phyloP scores from a whole-genome alignment of 139 green algal species.

The Chlamydomonas incerta region DNA sequence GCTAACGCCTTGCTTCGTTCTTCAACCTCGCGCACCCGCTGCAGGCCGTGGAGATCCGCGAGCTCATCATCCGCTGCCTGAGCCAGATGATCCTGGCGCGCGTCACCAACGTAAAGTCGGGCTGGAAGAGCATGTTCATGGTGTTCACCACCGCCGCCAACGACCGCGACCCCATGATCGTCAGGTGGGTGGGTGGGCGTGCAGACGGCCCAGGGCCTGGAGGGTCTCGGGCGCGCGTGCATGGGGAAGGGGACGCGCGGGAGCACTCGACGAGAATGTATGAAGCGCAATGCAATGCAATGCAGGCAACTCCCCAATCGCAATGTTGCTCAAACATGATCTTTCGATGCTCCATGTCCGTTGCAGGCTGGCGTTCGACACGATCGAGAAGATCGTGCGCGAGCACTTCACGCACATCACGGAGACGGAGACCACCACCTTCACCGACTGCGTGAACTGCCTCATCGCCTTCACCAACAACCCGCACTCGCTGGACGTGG shows the following conservation, averaged over 20 bases:
- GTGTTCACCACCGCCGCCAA: constrained; percentile 96
- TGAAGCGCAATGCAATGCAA: no score
- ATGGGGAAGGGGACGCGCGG: no score
- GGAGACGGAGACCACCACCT: constrained; percentile 97
- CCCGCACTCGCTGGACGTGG: constrained; percentile 92
- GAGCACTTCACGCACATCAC: constrained; percentile 98
- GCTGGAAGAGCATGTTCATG: constrained; percentile 99
- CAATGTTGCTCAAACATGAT: no score
- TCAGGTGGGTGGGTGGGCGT: constrained; percentile 50
- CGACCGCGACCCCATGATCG: constrained; percentile 83
- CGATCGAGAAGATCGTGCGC: constrained; percentile 98
- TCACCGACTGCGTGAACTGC: constrained; percentile 99
- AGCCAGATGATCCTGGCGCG: constrained; percentile 93
- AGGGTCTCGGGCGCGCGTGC: no score
- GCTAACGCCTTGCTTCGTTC: no score
- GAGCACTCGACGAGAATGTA: no score
- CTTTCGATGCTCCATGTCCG: no score
- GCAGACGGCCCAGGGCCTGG: no score
- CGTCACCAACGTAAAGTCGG: constrained; percentile 95
- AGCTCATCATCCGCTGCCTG: constrained; percentile 97
- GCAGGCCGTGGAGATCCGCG: constrained; percentile 91
- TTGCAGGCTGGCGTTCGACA: constrained; percentile 88
- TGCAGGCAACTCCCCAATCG: no score
- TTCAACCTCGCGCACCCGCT: no score
- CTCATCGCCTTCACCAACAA: constrained; percentile 99